A percentile compares a stretch with the other conserved stretches of the same genome.
Conservation (phyloP, 2,329 filamentous ascomycete genomes). For the Xylariaceae sp. region DNA sequence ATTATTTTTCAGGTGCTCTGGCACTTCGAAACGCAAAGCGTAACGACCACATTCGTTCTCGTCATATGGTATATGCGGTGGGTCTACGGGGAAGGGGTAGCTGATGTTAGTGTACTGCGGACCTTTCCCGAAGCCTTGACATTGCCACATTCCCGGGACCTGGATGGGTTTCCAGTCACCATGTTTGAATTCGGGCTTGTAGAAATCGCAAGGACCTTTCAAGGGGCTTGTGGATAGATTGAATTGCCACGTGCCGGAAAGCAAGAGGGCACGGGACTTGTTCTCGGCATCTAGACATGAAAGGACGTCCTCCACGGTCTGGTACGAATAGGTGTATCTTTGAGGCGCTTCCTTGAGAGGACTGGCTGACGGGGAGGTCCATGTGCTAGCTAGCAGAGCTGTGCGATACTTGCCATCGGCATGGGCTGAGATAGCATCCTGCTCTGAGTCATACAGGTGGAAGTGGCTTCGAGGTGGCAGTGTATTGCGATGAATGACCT, state of each 20-base stretch:
- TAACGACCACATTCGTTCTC: conserved; percentile 64
- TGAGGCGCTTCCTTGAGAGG: conserved; percentile 48
- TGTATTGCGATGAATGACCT: conserved; percentile 55
- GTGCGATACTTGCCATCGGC: conserved; percentile 34
- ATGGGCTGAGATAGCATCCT: conserved; percentile 43
- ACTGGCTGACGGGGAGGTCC: conserved; percentile 48
- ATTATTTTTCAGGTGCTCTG: conserved; percentile 37
- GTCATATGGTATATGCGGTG: conserved; percentile 58
- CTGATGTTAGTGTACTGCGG: conserved; percentile 61
- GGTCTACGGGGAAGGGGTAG: conserved; percentile 59
- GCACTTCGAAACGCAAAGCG: conserved; percentile 50
- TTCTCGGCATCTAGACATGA: conserved; percentile 31
- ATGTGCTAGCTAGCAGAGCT: conserved; percentile 46
- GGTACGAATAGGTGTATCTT: conserved; percentile 50
- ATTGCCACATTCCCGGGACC: conserved; percentile 64
- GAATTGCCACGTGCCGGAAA: conserved; percentile 54
- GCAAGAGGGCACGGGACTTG: conserved; percentile 37
- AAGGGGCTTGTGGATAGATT: conserved; percentile 43
- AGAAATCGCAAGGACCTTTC: conserved; percentile 40
- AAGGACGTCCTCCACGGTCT: conserved; percentile 45
- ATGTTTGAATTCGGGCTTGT: conserved; percentile 34
- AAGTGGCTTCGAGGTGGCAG: conserved; percentile 54
- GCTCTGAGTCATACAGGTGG: conserved; percentile 45
- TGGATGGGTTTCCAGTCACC: conserved; percentile 42
- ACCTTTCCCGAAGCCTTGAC: conserved; percentile 56